These are phyloP conservation scores for Tylopilus plumbeoviolaceoides DNA, from an alignment of 768 basidiomycete species.

Conservation along the genomic window DNA sequence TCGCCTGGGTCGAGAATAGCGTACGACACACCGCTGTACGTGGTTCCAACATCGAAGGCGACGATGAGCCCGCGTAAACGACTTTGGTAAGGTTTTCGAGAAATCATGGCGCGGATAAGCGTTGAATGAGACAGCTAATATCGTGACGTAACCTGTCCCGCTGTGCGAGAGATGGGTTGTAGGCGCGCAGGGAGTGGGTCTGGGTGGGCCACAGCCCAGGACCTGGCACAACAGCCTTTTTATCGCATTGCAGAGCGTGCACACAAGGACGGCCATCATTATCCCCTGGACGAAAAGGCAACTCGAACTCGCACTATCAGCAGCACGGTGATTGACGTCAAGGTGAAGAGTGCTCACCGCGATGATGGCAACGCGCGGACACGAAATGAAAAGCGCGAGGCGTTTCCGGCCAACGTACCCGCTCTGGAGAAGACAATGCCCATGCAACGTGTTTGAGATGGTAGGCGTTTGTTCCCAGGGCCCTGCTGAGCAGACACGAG, in stretches of 20 bases:
- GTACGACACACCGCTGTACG: conserved; percentile 39
- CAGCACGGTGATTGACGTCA: conserved; percentile 14
- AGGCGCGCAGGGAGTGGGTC: neutral
- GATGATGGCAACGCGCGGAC: neutral
- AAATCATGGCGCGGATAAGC: conserved; percentile 22
- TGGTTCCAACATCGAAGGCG: conserved; percentile 30
- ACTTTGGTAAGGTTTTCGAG: conserved; percentile 38
- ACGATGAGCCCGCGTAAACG: conserved; percentile 34
- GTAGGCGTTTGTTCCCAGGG: conserved; percentile 12
- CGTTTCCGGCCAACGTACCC: neutral
- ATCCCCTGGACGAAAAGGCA: neutral
- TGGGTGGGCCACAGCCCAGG: neutral
- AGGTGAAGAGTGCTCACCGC: conserved; percentile 1
- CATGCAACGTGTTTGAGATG: conserved; percentile 18
- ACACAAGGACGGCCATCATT: conserved; percentile 9
- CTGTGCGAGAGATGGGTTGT: neutral
- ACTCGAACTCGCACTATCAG: conserved; percentile 4
- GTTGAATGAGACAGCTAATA: neutral
- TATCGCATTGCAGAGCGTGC: conserved; percentile 10
- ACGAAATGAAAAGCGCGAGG: conserved; percentile 24
- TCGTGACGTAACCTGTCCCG: conserved; percentile 8
- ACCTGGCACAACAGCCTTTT: conserved; percentile 9
- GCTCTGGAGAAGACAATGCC: conserved; percentile 7
- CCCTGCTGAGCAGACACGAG: conserved; percentile 15
- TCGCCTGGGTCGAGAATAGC: conserved; percentile 40